Percentiles rank a stretch among this genome's conserved stretches.
These are phyloP conservation scores for Nemania abortiva DNA, from an alignment of 2,329 filamentous ascomycete species.

Conservation along the genomic window DNA sequence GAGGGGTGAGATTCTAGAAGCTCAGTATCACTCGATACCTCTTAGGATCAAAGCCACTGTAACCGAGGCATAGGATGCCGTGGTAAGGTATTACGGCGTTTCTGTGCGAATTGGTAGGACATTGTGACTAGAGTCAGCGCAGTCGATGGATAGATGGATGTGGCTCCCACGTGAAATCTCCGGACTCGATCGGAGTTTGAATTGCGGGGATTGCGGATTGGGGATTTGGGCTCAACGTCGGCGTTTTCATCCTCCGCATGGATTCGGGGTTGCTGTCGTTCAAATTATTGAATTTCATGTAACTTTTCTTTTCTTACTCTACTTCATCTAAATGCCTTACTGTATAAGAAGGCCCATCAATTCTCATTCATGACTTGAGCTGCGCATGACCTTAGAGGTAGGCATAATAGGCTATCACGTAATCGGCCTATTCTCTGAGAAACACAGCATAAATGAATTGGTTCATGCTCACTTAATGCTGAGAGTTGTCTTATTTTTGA, in stretches of 20 bases:
- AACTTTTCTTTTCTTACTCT: neutral
- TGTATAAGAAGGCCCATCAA: neutral
- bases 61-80: neutral
- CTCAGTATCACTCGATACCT: neutral
- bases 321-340: neutral
- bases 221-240: neutral
- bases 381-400: neutral
- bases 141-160: neutral
- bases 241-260: conserved; percentile 17
- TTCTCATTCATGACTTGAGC: neutral
- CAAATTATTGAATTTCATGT: neutral
- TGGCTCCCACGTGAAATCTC: conserved; percentile 22
- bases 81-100: neutral
- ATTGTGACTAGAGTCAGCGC: neutral
- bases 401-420: neutral
- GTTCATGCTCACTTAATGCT: neutral
- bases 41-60: neutral
- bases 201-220: conserved; percentile 7
- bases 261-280: conserved; percentile 11
- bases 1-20: neutral
- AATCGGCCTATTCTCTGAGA: neutral
- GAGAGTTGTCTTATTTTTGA: neutral
- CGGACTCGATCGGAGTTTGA: conserved; percentile 29
- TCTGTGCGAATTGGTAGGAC: neutral
- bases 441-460: neutral